Evolutionary conservation across 2,329 filamentous ascomycete genomes (phyloP), one percentile per base, ranked within the genome.

Genomic region (Cyphellophora attinorum): DNA sequence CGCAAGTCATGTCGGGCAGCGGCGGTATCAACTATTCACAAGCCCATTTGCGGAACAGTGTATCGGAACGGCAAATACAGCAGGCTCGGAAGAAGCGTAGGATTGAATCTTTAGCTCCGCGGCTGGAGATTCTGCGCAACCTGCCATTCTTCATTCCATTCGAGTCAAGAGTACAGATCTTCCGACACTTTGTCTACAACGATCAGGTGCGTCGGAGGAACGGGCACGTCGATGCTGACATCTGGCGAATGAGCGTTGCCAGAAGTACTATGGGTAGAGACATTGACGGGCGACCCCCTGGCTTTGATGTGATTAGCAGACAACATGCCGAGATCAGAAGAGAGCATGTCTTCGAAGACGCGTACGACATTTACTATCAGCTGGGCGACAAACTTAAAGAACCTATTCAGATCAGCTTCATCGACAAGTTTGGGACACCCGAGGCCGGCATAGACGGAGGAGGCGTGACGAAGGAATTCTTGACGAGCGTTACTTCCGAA

Each of bases 91-190:
- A 72, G 5, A 77, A 78, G 28, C 70, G 79, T 23, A 74, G 83
- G 41, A 62, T 93, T 15, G 83, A 88, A 31, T 73, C 81, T 11
- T 76, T 94, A 41, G 85, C 82, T 1, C 89, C 91, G 1, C 80
- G 89, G 47, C 66, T 95, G 6, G 88, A 95, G 52, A 83, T 98
- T 4, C 61, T 98, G 33, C 81, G 91, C 47, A 93, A 96, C 51
- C 93, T 98, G 79, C 91, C 91, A 0, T 98, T 96, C 55, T 83
- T 89, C 46, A 91, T 98, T 29, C 91, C 89, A 0, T 98, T 98
- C 49, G 76, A 84, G 23, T 91, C 84, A 0, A 71, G 91, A 30
- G 91, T 98, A 4, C 77, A 86, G 53, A 89, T 96, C 15, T 96
- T 98, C 57, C 76, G 88, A 18, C 78, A 94, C 51, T 96, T 96